These are phyloP conservation scores for Botryotinia calthae DNA, from an alignment of 2,329 filamentous ascomycete genomes.

Conservation along the genomic window DNA sequence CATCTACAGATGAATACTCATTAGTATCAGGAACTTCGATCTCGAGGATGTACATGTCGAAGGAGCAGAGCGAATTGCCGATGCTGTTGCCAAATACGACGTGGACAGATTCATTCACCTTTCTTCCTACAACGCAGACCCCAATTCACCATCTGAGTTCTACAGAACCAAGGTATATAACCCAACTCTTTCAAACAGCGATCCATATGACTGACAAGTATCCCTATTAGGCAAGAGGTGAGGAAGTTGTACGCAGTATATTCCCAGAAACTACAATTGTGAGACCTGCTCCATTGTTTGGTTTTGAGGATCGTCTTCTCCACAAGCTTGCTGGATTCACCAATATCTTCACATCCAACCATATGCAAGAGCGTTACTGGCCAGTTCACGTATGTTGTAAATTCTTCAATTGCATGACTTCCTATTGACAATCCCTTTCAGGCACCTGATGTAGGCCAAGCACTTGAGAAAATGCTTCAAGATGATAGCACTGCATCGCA, in stretches of 20 bases:
- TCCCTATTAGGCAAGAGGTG: conserved; percentile 62
- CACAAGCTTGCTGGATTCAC: conserved; percentile 76
- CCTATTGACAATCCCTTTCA: conserved; percentile 39
- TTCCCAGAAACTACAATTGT: conserved; percentile 98
- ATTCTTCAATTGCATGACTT: neutral
- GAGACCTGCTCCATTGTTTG: conserved; percentile 88
- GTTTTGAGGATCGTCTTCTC: conserved; percentile 89
- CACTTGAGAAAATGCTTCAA: conserved; percentile 84
- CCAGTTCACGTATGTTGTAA: conserved; percentile 72
- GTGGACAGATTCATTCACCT: conserved; percentile 96
- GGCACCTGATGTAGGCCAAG: conserved; percentile 86
- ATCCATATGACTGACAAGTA: neutral
- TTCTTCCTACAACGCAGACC: conserved; percentile 87
- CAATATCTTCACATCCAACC: conserved; percentile 86
- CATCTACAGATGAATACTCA: conserved; percentile 36
- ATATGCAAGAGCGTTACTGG: conserved; percentile 87
- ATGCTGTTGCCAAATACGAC: conserved; percentile 96
- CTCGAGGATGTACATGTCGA: conserved; percentile 92
- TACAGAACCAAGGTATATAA: conserved; percentile 72
- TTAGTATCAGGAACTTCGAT: conserved; percentile 74
- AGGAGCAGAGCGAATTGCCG: conserved; percentile 85
- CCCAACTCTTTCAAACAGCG: neutral
- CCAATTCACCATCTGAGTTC: conserved; percentile 80
- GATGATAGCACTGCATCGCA: conserved; percentile 88
- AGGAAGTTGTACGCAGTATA: conserved; percentile 79